These are phyloP conservation scores for Ophiocordyceps sinensis DNA, from an alignment of 2,329 filamentous ascomycete genomes.

Conservation along the genomic window DNA sequence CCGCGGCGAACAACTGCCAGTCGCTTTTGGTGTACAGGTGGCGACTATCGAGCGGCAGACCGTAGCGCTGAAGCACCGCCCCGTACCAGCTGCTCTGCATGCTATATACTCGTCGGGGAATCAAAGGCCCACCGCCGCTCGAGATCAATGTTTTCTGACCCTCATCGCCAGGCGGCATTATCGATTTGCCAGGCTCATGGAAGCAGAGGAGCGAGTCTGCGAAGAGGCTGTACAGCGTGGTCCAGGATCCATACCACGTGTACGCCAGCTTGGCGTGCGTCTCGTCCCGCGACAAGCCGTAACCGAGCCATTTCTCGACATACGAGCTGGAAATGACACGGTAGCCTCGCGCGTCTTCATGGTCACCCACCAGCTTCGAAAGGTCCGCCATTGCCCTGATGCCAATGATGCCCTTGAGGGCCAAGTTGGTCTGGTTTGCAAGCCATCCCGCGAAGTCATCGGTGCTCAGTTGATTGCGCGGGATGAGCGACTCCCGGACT, in stretches of 20 bases:
- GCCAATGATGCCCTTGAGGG: constrained; percentile 63
- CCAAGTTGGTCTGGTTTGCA: constrained; percentile 60
- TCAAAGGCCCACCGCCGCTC: constrained; percentile 30
- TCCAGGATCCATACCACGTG: constrained; percentile 72
- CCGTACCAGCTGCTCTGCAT: constrained; percentile 72
- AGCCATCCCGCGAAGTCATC: constrained; percentile 69
- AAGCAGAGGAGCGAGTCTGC: constrained; percentile 68
- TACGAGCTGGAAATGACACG: constrained; percentile 50
- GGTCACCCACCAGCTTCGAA: constrained; percentile 41
- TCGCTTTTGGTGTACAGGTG: constrained; percentile 81
- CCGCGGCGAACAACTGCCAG: constrained; percentile 82
- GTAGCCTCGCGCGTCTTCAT: constrained; percentile 45
- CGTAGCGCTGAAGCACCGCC: constrained; percentile 65
- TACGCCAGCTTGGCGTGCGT: constrained; percentile 67
- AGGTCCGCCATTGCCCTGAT: constrained; percentile 66
- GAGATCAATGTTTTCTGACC: neutral
- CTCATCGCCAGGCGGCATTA: neutral
- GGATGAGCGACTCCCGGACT: constrained; percentile 53
- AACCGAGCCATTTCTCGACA: constrained; percentile 56
- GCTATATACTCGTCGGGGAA: constrained; percentile 62
- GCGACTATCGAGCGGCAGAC: constrained; percentile 66
- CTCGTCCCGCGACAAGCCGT: constrained; percentile 54
- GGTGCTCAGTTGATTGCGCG: constrained; percentile 59
- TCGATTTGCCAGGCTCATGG: constrained; percentile 31
- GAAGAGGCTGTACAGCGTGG: constrained; percentile 66